Percentiles rank a stretch among this genome's conserved stretches.
phyloP scores from a whole-genome alignment of 2,329 filamentous ascomycete genomes.

The Talaromyces marneffei region DNA sequence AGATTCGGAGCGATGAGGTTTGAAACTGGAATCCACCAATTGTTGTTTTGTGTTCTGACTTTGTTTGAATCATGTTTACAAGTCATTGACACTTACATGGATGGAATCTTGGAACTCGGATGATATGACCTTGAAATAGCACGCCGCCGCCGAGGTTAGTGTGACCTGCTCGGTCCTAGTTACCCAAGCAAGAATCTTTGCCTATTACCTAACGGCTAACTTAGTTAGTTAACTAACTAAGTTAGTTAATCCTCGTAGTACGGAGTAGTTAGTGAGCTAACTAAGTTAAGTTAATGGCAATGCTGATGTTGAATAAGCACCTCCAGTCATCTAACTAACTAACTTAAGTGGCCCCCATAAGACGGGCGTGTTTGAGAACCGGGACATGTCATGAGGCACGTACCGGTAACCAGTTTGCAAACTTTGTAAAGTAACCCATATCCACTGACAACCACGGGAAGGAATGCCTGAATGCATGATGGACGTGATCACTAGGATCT shows the following conservation, averaged over 20 bases:
- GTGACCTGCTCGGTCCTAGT: background rate
- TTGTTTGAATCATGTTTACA: background rate
- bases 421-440: background rate
- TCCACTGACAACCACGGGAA: background rate
- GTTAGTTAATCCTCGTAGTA: too few relatives aligned
- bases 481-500: too few relatives aligned
- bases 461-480: too few relatives aligned
- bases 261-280: too few relatives aligned
- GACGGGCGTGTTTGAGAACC: background rate
- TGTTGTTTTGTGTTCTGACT: background rate
- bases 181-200: background rate
- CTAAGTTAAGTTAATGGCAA: too few relatives aligned
- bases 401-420: background rate
- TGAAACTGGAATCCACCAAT: background rate
- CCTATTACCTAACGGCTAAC: background rate
- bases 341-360: background rate
- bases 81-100: background rate
- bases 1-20: background rate
- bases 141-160: background rate
- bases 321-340: background rate
- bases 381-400: background rate
- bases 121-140: background rate
- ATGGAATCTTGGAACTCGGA: background rate
- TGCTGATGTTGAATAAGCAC: background rate
- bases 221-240: too few relatives aligned